Evolutionary conservation across 1,284 basidiomycete genomes (phyloP), one percentile per base, ranked within the genome.

Genomic region (Irpex rosettiformis): DNA sequence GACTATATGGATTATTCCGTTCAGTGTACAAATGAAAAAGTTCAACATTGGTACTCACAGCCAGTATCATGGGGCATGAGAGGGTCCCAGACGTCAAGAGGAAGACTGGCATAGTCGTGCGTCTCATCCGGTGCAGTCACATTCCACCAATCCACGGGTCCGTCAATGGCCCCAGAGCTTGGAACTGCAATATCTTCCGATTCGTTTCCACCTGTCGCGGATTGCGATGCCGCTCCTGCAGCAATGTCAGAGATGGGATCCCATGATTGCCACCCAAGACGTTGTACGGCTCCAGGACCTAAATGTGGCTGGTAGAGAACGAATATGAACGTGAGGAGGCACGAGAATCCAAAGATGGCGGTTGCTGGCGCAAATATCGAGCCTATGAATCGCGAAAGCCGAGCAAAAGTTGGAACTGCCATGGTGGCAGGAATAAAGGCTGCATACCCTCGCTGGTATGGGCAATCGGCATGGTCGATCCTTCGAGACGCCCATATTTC

Each of bases 241-340:
- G 43, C 30, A 40, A 43, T 22, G 28, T 72, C 66, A 1, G 76
- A 69, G 0, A 93, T 77, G 3, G 79, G 65, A 47, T 93, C 93
- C 91, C 92, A 95, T n/a, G 89, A 81, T 66, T 96, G 93, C 93
- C 93, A 95, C 18, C 92, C 92, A n/a, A 94, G 74, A 53, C 82
- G 80, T 65, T 94, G 91, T 6, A 79, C 72, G 18, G 79, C 71
- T 1, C 90, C 90, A 3, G 93, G 92, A 3, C 88, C 87, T 3
- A 79, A 75, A 11, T 81, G 82, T 5, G 88, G 89, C 69, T 90
- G 87, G 67, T 92, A 89, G 37, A 93, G 81, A 29, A 91, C 76
- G 69, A 91, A 90, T 45, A 90, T 72, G 73, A 86, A 88, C 3
- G 84, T 85, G 53, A 94, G 84, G 28, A 91, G 77, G 61, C 80